Evolutionary conservation across 345 rosid genomes (phyloP).

Genomic region (Trapa incisa): DNA sequence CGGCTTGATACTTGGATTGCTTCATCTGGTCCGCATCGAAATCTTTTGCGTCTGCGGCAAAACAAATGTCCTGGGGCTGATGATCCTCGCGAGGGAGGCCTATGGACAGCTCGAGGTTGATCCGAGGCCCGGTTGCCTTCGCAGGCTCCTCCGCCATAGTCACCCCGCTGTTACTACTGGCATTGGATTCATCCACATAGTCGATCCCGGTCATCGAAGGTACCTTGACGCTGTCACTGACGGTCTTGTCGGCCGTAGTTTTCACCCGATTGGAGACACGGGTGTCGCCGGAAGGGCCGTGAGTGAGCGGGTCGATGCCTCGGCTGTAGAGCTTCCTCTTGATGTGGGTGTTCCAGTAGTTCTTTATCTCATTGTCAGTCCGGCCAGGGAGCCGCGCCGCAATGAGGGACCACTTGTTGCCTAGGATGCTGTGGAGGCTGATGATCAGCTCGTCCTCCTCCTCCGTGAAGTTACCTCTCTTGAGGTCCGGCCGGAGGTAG

Average conservation of each 20-base stretch:
- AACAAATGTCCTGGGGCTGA: background rate
- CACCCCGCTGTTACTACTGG: conserved; percentile 19
- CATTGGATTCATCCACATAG: background rate
- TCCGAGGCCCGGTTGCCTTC: conserved; percentile 2
- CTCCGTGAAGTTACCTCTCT: conserved; percentile 73
- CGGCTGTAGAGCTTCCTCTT: conserved; percentile 61
- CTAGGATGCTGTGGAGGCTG: conserved; percentile 61
- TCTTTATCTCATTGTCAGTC: conserved; percentile 78
- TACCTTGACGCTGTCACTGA: background rate
- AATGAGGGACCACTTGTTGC: conserved; percentile 90
- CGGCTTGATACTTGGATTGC: background rate
- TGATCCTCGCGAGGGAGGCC: conserved; percentile 2
- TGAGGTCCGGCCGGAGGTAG: conserved; percentile 66
- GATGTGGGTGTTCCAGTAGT: conserved; percentile 83
- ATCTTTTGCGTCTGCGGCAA: background rate
- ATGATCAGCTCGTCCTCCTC: conserved; percentile 78
- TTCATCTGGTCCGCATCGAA: background rate
- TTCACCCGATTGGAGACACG: background rate
- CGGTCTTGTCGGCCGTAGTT: background rate
- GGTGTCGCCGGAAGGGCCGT: conserved; percentile 15
- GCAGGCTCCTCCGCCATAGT: conserved; percentile 7
- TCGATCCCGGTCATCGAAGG: background rate
- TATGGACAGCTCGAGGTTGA: conserved; percentile 23
- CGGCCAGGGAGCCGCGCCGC: conserved; percentile 73
- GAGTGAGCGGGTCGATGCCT: conserved; percentile 65